Evolutionary conservation across 1,284 basidiomycete species (phyloP), one percentile per base, ranked within the genome.

Genomic region (Heterobasidion occidentale): DNA sequence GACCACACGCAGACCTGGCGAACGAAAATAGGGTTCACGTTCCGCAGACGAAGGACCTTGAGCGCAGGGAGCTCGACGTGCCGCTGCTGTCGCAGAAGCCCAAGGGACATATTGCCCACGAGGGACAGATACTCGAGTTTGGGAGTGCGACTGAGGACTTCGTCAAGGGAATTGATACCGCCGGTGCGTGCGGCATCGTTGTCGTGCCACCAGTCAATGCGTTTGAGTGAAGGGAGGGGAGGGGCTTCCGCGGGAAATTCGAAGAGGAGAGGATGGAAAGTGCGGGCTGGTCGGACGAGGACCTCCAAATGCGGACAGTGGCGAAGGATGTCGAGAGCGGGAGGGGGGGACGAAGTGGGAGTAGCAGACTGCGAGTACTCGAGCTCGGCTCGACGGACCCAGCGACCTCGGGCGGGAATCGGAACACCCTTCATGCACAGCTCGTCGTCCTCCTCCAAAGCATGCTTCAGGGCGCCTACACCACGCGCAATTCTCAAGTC

Each of bases 131-230:
- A 84, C 53, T 75, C 71, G 50, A 88, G 64, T 55, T 78, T 77
- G 1, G 85, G 83, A 3, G 84, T 68, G 53, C 67, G 70, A 9
- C 64, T 67, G 36, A 88, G 74, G 55, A 85, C 80, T 55, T 76
- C 70, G 2, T 66, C 63, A 46, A 88, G 70, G 7, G 79, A 80
- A 66, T 88, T 88, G 59, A 87, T 81, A 2, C 85, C 86, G 8
- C 84, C 84, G 12, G 80, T 74, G 55, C 79, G 76, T 34, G 83
- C 77, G 35, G 85, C 85, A 54, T 79, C 77, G 57, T 71, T 19
- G 46, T 55, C 7, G 17, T 14, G 60, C 79, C 67, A 61, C 83
- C 85, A 88, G 55, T 88, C 85, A 45, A 88, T 72, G 19, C 83
- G 78, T 49, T 76, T 77, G 38, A 88, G 71, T n/a, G 77, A 77